Percentiles rank a stretch among this genome's conserved stretches.
Evolutionary conservation across 2,329 filamentous ascomycete genomes (phyloP).

Genomic region (Fusarium ambrosium): DNA sequence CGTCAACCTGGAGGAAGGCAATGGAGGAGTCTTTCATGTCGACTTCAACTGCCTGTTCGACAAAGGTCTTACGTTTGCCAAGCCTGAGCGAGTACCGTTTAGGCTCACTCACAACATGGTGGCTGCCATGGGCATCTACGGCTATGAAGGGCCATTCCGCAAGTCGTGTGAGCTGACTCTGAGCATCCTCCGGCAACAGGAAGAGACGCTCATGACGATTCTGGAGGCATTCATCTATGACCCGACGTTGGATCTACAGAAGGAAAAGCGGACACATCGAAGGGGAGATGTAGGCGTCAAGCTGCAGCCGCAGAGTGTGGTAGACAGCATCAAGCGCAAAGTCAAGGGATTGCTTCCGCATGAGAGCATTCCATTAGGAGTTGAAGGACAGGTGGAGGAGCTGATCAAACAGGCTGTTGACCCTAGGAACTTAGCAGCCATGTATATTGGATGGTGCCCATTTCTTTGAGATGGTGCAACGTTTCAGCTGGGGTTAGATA

Average conservation of each 20-base stretch:
- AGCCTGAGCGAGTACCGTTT: conserved; percentile 95
- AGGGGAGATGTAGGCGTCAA: conserved; percentile 59
- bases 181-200: conserved; percentile 85
- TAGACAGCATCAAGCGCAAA: conserved; percentile 90
- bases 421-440: conserved; percentile 82
- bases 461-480: conserved; percentile 56
- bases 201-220: conserved; percentile 97
- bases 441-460: conserved; percentile 96
- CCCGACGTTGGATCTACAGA: conserved; percentile 91
- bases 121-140: conserved; percentile 94
- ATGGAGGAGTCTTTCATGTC: conserved; percentile 95
- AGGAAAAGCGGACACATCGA: conserved; percentile 66
- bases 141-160: conserved; percentile 93
- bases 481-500: neutral
- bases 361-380: conserved; percentile 92
- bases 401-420: conserved; percentile 89
- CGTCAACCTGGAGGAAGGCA: conserved; percentile 92
- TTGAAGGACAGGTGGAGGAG: conserved; percentile 98
- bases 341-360: conserved; percentile 85
- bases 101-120: conserved; percentile 99
- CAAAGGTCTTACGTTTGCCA: conserved; percentile 94
- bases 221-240: conserved; percentile 98
- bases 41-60: conserved; percentile 99
- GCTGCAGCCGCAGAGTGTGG: conserved; percentile 77
- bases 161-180: conserved; percentile 92